These are phyloP conservation scores for Phycomyces nitens DNA, from an alignment of 192 early-diverging fungal genomes.

Conservation along the genomic window DNA sequence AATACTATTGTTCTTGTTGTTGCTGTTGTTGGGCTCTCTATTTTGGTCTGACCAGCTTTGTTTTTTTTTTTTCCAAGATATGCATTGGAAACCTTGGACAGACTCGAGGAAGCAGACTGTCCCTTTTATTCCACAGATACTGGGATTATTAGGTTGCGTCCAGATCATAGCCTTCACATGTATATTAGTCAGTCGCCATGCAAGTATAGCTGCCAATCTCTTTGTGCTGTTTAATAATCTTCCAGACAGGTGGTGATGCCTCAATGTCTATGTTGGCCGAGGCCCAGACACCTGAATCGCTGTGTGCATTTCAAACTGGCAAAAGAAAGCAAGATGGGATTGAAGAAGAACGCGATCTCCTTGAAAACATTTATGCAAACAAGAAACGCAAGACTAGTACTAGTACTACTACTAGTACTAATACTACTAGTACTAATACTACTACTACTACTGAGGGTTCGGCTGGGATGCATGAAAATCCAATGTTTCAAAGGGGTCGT, in stretches of 20 bases:
- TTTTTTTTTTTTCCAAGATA: conserved; percentile 8
- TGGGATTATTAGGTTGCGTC: conserved; percentile 6
- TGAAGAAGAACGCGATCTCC: neutral
- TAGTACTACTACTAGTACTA: too few relatives aligned
- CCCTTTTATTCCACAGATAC: conserved; percentile 7
- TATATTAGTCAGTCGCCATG: conserved; percentile 80
- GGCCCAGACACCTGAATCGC: conserved; percentile 36
- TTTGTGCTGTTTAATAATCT: too few relatives aligned
- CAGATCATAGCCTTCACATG: conserved; percentile 55
- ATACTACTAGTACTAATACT: neutral
- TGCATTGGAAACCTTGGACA: neutral
- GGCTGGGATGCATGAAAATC: too few relatives aligned
- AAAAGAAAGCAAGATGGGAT: conserved; percentile 16
- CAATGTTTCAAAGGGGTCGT: conserved; percentile 56
- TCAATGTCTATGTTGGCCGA: conserved; percentile 56
- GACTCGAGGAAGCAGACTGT: neutral
- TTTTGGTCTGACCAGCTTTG: neutral
- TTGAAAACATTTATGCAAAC: conserved; percentile 25
- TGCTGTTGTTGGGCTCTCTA: neutral
- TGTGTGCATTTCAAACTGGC: conserved; percentile 30
- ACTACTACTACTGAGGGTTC: neutral
- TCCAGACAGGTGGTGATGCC: conserved; percentile 71
- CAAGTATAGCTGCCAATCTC: too few relatives aligned
- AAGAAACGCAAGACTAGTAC: conserved; percentile 11
- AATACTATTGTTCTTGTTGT: neutral